These are phyloP conservation scores for Taiozyma onychis DNA, from an alignment of 1,139 yeast species.

Conservation along the genomic window DNA sequence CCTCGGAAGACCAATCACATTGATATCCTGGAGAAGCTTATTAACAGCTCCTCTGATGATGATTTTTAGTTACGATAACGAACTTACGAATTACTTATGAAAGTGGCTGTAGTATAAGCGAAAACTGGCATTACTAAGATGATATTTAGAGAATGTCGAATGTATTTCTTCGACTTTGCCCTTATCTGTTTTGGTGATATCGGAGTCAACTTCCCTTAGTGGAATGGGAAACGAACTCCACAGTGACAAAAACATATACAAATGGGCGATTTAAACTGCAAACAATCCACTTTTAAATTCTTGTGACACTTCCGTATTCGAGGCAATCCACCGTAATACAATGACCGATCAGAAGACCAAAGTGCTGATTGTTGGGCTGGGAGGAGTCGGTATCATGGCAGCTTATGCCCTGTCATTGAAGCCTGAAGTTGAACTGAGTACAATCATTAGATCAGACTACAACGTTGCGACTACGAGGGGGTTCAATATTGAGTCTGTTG, in stretches of 20 bases:
- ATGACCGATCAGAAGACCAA: constrained; percentile 19
- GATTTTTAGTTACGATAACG: neutral
- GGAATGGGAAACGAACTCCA: neutral
- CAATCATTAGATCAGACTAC: constrained; percentile 60
- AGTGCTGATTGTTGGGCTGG: constrained; percentile 57
- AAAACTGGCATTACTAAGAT: no score
- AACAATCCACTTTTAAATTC: neutral
- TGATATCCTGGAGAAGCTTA: neutral
- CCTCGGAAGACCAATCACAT: constrained; percentile 15
- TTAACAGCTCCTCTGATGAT: neutral
- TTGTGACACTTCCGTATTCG: neutral
- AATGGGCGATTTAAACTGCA: neutral
- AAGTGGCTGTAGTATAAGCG: neutral
- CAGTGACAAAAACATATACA: neutral
- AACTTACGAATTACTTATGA: neutral
- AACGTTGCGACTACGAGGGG: constrained; percentile 47
- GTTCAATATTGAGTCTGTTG: constrained; percentile 51
- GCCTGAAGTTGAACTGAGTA: constrained; percentile 46
- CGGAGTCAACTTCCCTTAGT: no score
- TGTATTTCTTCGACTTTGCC: no score
- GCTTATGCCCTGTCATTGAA: constrained; percentile 51
- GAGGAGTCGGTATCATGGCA: constrained; percentile 72
- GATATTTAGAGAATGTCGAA: no score
- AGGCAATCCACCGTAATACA: neutral
- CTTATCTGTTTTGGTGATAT: no score